Evolutionary conservation across 306 rosid genomes (phyloP).

Genomic region (Adenanthera pavonina): DNA sequence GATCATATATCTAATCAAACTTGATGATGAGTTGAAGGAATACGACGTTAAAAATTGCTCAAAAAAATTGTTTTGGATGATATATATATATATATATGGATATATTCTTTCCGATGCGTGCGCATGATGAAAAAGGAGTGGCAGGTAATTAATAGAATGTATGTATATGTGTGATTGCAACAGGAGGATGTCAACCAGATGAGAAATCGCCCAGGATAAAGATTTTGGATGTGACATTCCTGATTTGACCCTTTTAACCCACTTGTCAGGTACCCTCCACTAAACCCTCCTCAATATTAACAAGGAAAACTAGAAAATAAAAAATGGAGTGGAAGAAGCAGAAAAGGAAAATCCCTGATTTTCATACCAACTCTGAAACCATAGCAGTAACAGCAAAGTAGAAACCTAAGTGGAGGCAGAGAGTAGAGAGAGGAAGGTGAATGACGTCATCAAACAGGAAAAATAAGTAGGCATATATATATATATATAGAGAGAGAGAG

Average conservation of each 20-base stretch:
- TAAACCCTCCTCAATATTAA: conserved; percentile 36
- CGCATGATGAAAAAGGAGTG: not conserved
- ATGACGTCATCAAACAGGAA: conserved; percentile 52
- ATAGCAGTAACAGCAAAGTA: conserved; percentile 35
- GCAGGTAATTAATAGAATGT: conserved; percentile 42
- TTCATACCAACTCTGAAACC: conserved; percentile 71
- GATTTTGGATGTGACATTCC: conserved; percentile 75
- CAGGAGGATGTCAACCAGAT: conserved; percentile 78
- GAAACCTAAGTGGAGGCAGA: not conserved
- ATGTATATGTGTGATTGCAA: conserved; percentile 47
- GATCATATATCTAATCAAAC: not conserved
- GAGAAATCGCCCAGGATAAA: conserved; percentile 71
- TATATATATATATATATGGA: not conserved
- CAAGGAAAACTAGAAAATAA: conserved; percentile 40
- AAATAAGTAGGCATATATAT: not conserved
- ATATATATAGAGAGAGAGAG: not conserved
- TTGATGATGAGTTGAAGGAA: not conserved
- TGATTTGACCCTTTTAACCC: conserved; percentile 58
- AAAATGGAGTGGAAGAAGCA: conserved; percentile 4
- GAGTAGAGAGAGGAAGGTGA: conserved; percentile 15
- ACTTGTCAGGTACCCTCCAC: conserved; percentile 52
- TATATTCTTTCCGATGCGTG: not conserved
- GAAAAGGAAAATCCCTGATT: conserved; percentile 69
- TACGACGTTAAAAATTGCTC: not conserved
- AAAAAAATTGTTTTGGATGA: not conserved